Conservation (phyloP, 1,284 basidiomycete genomes). For the Sporisorium iseilematis-ciliati region DNA sequence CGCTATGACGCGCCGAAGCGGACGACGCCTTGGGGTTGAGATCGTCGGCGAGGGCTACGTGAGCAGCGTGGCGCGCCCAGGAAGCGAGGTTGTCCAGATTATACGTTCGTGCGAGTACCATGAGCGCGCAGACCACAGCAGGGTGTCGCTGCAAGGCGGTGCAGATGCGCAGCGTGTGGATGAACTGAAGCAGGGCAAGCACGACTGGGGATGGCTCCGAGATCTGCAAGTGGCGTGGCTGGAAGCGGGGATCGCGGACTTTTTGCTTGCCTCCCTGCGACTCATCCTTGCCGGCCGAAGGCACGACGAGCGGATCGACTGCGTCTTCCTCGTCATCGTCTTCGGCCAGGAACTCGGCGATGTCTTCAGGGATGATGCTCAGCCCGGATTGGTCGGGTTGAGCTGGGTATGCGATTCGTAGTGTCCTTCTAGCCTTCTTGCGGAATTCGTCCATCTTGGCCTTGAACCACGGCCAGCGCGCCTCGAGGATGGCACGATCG, state of each 20-base stretch:
- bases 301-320: constrained; percentile 28
- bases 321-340: constrained; percentile 47
- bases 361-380: constrained; percentile 47
- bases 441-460: constrained; percentile 73
- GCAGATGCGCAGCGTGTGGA: constrained; percentile 85
- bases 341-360: constrained; percentile 44
- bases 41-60: constrained; percentile 70
- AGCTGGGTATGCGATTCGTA: constrained; percentile 31
- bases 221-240: constrained; percentile 81
- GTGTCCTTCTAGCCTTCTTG: constrained; percentile 44
- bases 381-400: constrained; percentile 31
- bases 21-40: constrained; percentile 44
- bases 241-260: constrained; percentile 78
- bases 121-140: constrained; percentile 85
- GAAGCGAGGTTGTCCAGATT: constrained; percentile 80
- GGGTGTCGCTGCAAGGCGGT: constrained; percentile 91
- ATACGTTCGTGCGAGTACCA: constrained; percentile 87
- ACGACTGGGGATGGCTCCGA: constrained; percentile 91
- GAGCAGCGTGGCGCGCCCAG: constrained; percentile 90
- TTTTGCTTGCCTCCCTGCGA: constrained; percentile 24
- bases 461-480: constrained; percentile 94
- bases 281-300: constrained; percentile 11
- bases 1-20: constrained; percentile 18
- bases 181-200: constrained; percentile 88
- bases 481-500: constrained; percentile 83